Percentiles rank a stretch among this genome's conserved stretches.
Conservation (phyloP, 2,329 filamentous ascomycete genomes). For the Calonectria multiphialidica region DNA sequence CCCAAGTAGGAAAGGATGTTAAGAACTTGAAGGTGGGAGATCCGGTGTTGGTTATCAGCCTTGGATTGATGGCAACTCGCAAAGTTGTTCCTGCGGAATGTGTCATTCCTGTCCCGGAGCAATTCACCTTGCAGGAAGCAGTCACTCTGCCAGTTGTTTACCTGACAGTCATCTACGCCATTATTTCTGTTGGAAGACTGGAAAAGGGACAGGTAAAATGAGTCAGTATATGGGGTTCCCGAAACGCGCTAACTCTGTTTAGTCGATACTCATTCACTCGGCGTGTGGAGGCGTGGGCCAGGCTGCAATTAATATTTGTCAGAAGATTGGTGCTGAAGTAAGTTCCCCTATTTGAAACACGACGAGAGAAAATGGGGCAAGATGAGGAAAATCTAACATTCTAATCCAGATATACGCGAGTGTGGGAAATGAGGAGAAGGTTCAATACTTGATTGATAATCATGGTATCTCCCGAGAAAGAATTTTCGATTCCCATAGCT, state of each 20-base stretch:
- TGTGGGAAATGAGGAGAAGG: constrained; percentile 44
- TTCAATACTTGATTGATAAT: constrained; percentile 38
- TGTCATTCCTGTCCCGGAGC: background rate
- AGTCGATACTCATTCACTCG: constrained; percentile 49
- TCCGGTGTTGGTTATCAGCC: background rate
- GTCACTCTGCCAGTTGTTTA: background rate
- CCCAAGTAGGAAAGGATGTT: background rate
- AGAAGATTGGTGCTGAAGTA: constrained; percentile 39
- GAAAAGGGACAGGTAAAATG: background rate
- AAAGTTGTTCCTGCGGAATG: background rate
- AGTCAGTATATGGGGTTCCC: background rate
- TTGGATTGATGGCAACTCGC: background rate
- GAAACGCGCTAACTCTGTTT: constrained; percentile 30
- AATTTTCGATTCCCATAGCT: constrained; percentile 46
- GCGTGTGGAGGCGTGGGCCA: constrained; percentile 48
- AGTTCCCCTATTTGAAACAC: background rate
- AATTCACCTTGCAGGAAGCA: background rate
- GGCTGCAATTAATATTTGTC: constrained; percentile 45
- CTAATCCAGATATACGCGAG: constrained; percentile 28
- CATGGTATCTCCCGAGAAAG: constrained; percentile 45
- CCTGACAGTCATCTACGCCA: background rate
- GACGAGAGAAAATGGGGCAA: background rate
- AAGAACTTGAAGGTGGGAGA: background rate
- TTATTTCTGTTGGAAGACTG: background rate
- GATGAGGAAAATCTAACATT: too few species aligned